Evolutionary conservation across 1,284 basidiomycete species (phyloP).

Genomic region (Trichosporon sp.): DNA sequence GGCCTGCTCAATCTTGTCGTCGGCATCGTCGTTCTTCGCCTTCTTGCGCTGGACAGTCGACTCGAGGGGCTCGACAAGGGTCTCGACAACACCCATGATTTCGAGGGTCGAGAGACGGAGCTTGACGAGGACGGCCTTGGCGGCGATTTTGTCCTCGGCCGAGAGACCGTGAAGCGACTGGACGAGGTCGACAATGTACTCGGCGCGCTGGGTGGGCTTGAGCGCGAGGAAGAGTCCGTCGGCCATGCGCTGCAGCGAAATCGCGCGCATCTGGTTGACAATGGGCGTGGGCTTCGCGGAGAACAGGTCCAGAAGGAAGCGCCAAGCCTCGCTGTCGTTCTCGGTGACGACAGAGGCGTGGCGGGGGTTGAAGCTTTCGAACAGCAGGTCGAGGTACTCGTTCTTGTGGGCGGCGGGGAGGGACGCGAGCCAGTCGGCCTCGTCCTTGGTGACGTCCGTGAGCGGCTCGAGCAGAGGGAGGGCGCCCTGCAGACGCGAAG

Average conservation of each 20-base stretch:
- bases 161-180: conserved; percentile 41
- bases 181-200: conserved; percentile 41
- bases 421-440: conserved; percentile 37
- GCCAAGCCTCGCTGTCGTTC: conserved; percentile 36
- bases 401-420: conserved; percentile 26
- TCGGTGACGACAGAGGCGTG: conserved; percentile 36
- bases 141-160: conserved; percentile 34
- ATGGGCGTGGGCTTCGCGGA: conserved; percentile 11
- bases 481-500: conserved; percentile 65
- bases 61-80: conserved; percentile 41
- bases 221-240: conserved; percentile 45
- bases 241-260: conserved; percentile 41
- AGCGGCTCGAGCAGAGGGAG: conserved; percentile 63
- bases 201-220: conserved; percentile 35
- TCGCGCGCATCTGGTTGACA: conserved; percentile 28
- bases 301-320: conserved; percentile 33
- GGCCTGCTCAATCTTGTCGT: conserved; percentile 37
- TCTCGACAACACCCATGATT: conserved; percentile 37
- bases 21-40: conserved; percentile 36
- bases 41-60: conserved; percentile 42
- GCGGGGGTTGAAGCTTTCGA: conserved; percentile 32
- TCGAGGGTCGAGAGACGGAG: conserved; percentile 37
- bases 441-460: conserved; percentile 39
- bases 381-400: conserved; percentile 40
- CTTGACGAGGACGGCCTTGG: conserved; percentile 37